These are phyloP conservation scores for Clavariopsis aquatica DNA, from an alignment of 495 filamentous ascomycete genomes.

Conservation along the genomic window DNA sequence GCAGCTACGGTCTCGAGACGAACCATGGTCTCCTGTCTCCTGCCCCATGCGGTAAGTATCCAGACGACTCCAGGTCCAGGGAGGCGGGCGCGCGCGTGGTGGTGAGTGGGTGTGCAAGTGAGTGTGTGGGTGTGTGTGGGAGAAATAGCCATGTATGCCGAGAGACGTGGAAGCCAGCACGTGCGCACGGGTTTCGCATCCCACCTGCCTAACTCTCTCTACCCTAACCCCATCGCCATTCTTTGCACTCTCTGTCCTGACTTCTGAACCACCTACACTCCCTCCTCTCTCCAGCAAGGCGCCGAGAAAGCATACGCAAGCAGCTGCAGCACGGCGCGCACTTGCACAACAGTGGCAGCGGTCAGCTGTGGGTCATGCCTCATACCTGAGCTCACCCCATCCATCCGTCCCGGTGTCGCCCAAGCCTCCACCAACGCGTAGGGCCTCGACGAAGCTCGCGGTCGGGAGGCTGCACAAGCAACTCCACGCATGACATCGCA, in stretches of 20 bases:
- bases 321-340: background rate
- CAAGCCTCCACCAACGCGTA: constrained; percentile 6
- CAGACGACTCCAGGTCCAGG: constrained; percentile 13
- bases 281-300: background rate
- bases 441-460: background rate
- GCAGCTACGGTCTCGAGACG: background rate
- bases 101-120: too few relatives aligned
- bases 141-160: background rate
- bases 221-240: too few relatives aligned
- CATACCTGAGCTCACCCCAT: background rate
- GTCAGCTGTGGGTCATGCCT: background rate
- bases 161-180: background rate
- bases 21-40: background rate
- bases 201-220: background rate
- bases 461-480: background rate
- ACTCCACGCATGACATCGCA: constrained; percentile 1
- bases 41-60: constrained; percentile 27
- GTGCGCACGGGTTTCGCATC: background rate
- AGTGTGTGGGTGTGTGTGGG: too few relatives aligned
- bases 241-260: background rate
- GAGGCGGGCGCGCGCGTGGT: constrained; percentile 6
- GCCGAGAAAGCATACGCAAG: background rate
- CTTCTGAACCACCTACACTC: background rate
- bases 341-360: background rate
- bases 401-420: constrained; percentile 16